phyloP scores from a whole-genome alignment of 495 filamentous ascomycete genomes.

The Daldinia loculata region DNA sequence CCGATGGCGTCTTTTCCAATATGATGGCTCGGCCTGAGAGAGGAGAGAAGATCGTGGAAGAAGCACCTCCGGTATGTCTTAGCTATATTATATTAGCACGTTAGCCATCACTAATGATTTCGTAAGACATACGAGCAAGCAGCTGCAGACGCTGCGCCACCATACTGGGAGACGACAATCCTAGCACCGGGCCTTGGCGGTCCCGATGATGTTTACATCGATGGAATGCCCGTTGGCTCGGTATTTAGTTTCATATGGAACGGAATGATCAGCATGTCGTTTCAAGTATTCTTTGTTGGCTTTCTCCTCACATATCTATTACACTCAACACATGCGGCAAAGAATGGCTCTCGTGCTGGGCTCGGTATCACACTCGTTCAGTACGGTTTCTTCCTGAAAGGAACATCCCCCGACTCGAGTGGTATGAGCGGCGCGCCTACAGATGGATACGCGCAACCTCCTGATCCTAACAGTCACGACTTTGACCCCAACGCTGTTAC shows the following conservation, averaged over 20 bases:
- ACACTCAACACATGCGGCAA: slow-evolving; percentile 96
- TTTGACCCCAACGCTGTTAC: slow-evolving; percentile 78
- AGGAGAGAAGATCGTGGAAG: slow-evolving; percentile 82
- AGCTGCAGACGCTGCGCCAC: slow-evolving; percentile 93
- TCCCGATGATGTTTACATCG: slow-evolving; percentile 92
- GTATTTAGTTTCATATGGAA: slow-evolving; percentile 98
- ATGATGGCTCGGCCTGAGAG: slow-evolving; percentile 88
- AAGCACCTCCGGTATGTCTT: slow-evolving; percentile 86
- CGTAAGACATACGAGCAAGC: slow-evolving; percentile 95
- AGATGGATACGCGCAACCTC: slow-evolving; percentile 69
- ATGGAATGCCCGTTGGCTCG: slow-evolving; percentile 94
- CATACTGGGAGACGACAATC: slow-evolving; percentile 99
- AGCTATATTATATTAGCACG: background rate
- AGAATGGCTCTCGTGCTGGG: slow-evolving; percentile 93
- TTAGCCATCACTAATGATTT: slow-evolving; percentile 44
- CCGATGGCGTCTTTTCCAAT: slow-evolving; percentile 97
- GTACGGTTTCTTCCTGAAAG: slow-evolving; percentile 94
- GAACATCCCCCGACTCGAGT: slow-evolving; percentile 49
- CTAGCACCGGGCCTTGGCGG: slow-evolving; percentile 85
- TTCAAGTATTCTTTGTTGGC: slow-evolving; percentile 80
- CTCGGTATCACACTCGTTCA: slow-evolving; percentile 96
- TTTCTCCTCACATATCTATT: slow-evolving; percentile 98
- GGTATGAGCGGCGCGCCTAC: slow-evolving; percentile 60
- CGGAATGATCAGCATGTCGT: slow-evolving; percentile 98
- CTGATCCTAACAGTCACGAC: slow-evolving; percentile 88